Evolutionary conservation across 2,329 filamentous ascomycete genomes (phyloP), one percentile per base, ranked within the genome.

Genomic region (Diaporthe aspalathi): DNA sequence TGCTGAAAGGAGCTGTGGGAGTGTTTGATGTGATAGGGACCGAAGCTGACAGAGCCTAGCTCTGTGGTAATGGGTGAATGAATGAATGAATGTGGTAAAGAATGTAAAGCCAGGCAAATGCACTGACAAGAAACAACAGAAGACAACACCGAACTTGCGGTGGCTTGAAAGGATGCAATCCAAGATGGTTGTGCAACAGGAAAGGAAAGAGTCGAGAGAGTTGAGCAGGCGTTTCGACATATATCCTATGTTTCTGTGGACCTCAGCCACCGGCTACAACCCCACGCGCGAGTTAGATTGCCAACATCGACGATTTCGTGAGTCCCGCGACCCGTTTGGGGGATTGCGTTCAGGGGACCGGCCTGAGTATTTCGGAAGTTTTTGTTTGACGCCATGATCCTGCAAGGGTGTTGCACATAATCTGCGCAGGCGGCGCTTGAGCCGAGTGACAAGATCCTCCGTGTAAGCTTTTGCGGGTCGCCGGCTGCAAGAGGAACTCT

Each of bases 101-200:
- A 40, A 53, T 24, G 63, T 53, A 47, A 62, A 24, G 62, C 40
- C 52, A 54, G 52, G 27, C 68, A 57, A 60, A 43, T 52, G 29
- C 24, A 24, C 60, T 27, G 62, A 32, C 40, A 20, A 52, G 60
- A 54, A 38, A 40, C 16, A 67, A 50, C 11, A 27, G 49, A 47
- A 27, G 60, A 56, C 38, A 47, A 12, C 54, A 63, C 57, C 57
- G 68, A 56, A 35, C 66, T 68, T 40, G 66, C 66, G 53, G 66
- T 54, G 53, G 60, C 66, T 57, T 49, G 35, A 47, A 68, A 67
- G 66, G 53, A 68, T 52, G 17, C 66, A 68, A 32, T 68, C 52
- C n/a, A 40, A 53, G 43, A 63, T 68, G 66, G 43, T 60, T 43
- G 53, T 60, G 53, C 24, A 8, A 9, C 1, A 52, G 45, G 53